A percentile compares a stretch with the other conserved stretches of the same genome.
Conservation (phyloP, 768 basidiomycete genomes). For the Hygrophoropsis aurantiaca region DNA sequence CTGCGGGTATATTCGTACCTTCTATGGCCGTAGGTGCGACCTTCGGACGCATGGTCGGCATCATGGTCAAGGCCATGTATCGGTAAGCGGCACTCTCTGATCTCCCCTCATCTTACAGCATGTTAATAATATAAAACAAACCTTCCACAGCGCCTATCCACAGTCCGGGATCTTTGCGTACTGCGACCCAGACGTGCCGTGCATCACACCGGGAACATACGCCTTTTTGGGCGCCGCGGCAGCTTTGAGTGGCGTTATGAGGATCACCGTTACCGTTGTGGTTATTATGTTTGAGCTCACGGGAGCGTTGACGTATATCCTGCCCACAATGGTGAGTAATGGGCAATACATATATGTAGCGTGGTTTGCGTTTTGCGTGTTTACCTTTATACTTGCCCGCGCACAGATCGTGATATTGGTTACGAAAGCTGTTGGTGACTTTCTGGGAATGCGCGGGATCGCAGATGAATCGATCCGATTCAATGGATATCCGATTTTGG, state of each 20-base stretch:
- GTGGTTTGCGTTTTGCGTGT: conserved; percentile 1
- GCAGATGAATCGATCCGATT: conserved; percentile 97
- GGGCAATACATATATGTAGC: no score
- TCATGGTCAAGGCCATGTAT: conserved; percentile 92
- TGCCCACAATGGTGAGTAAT: conserved; percentile 95
- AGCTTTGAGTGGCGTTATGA: conserved; percentile 92
- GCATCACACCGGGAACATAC: conserved; percentile 98
- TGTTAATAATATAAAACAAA: no score
- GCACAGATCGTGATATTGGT: conserved; percentile 90
- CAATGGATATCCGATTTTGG: conserved; percentile 95
- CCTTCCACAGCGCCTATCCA: conserved; percentile 68
- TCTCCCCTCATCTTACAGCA: no score
- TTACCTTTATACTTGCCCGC: no score
- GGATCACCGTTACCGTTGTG: conserved; percentile 96
- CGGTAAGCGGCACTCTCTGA: conserved; percentile 44
- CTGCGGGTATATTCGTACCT: conserved; percentile 96
- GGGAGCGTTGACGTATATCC: conserved; percentile 93
- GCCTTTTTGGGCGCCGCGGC: conserved; percentile 97
- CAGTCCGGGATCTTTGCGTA: conserved; percentile 85
- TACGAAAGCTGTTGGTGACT: conserved; percentile 96
- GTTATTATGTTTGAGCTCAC: conserved; percentile 99
- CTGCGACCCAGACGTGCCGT: conserved; percentile 90
- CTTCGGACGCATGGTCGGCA: conserved; percentile 96
- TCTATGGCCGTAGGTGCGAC: conserved; percentile 99
- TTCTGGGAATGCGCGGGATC: conserved; percentile 89